These are phyloP conservation scores for Pelargonium myrrhifolium DNA, from an alignment of 441 rosid species.

Conservation along the genomic window DNA sequence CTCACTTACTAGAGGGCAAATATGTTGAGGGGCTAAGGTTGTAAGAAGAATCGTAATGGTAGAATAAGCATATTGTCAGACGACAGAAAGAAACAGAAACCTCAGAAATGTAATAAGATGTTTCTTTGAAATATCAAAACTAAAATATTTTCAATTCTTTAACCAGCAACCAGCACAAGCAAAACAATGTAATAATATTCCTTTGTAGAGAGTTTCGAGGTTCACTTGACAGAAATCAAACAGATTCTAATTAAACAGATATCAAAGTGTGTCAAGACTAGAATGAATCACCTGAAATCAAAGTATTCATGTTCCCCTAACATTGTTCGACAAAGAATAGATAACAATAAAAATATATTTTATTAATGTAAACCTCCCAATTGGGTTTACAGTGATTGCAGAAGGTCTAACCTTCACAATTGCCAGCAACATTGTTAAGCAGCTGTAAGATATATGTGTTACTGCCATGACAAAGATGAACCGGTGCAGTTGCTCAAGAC, in stretches of 20 bases:
- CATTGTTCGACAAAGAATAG: neutral
- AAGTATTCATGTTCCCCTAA: neutral
- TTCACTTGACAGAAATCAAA: neutral
- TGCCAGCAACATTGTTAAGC: conserved; percentile 88
- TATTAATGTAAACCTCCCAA: neutral
- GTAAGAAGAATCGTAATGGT: neutral
- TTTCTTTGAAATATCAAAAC: neutral
- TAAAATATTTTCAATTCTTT: neutral
- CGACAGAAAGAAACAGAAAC: neutral
- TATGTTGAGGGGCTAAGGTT: neutral
- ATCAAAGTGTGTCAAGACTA: neutral
- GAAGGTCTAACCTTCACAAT: conserved; percentile 58
- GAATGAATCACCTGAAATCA: neutral
- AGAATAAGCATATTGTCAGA: neutral
- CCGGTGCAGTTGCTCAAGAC: conserved; percentile 88
- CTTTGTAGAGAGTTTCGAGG: neutral
- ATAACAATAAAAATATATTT: neutral
- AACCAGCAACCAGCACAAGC: neutral
- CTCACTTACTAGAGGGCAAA: neutral
- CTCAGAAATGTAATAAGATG: neutral
- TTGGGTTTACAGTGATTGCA: conserved; percentile 5
- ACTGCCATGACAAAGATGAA: conserved; percentile 94
- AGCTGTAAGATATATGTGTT: conserved; percentile 84
- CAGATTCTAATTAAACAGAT: neutral
- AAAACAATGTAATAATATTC: neutral